Evolutionary conservation across 2,329 filamentous ascomycete species (phyloP), one percentile per base, ranked within the genome.

Genomic region (Aspergillus thermomutatus): DNA sequence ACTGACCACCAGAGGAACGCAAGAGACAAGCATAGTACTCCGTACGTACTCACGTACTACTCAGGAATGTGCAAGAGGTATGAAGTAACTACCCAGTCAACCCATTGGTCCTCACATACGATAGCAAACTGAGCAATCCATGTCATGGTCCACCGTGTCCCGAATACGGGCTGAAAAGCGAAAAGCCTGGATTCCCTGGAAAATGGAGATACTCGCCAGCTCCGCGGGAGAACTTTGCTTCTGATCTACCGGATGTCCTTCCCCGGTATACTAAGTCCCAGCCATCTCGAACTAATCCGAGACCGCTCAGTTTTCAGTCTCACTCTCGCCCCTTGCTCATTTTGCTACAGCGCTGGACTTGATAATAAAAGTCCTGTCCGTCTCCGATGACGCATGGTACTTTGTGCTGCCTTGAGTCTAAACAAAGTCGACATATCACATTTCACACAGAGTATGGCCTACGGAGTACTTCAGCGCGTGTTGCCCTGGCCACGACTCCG

Each of bases 181-280:
- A 17, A 17, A 37, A 17, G 31, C 31, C 31, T 37, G 31, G 14
- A 37, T 17, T 37, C 14, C 4, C 31, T 34, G 31, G 7, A 17
- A 17, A 34, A 14, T 34, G 11, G 11, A 17, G 17, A 17, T 7
- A n/a, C n/a, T n/a, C n/a, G n/a, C n/a, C n/a, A 7, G 25, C 25
- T 17, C 31, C 31, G 17, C 41, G 10, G 9, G 27, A 23, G 51
- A 25, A 47, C 41, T 53, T 53, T 53, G 7, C 37, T 52, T 41
- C 53, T 61, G 63, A 65, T 65, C 63, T 65, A 58, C 64, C 63
- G 63, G 64, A 52, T 53, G 19, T 45, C 43, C 17, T 61, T 63
- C 62, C 63, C 59, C 60, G 63, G 28, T 54, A 50, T 50, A 53
- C 56, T 56, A 47, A 56, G 49, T 46, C 52, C 56, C 27, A 37